Evolutionary conservation across 352 stramenopile genomes (phyloP), one percentile per base, ranked within the genome.

Genomic region (Globisporangium okanoganense): DNA sequence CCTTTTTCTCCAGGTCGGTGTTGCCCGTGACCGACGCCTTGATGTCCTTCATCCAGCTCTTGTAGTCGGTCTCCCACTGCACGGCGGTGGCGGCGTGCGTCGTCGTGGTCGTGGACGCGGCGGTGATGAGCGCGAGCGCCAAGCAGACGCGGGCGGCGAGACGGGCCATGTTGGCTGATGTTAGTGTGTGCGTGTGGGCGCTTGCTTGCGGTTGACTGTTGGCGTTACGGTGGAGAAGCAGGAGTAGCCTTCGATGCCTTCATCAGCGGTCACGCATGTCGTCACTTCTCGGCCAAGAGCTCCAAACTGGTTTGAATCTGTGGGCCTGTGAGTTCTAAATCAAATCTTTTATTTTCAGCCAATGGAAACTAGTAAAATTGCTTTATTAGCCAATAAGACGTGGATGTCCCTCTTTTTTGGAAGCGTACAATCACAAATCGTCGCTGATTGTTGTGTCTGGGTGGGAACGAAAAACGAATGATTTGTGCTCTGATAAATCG

Each of bases 21-120:
- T 56, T 63, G 35, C 57, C 57, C 1, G 47, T 47, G 16, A 56
- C 57, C n/a, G 47, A 56, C 9, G 16, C 43, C 47, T 49, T 38
- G 47, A 63, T 63, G 7, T 63, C 20, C 47, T 40, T 10, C 16
- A 63, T 63, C 57, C 57, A 63, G 24, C n/a, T 40, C 45, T 57
- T 35, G 57, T 56, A 63, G 45, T 63, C 57, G 35, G 18, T n/a
- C 36, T 48, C 36, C 57, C 57, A 63, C 45, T 35, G 9, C 18
- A 18, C 5, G 10, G 10, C 33, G 24, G 14, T n/a, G 16, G 18
- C 35, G 20, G 14, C 18, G 45, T 36, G 41, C 24, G 40, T 33
- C 29, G 40, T 43, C 14, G 25, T 59, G 22, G 56, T 12, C 2
- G 16, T 35, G 2, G 33, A 12, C 5, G 47, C 25, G 14, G 35